These are phyloP conservation scores for Eremochloa ophiuroides DNA, from an alignment of 176 grass and related monocot genomes.

Conservation along the genomic window DNA sequence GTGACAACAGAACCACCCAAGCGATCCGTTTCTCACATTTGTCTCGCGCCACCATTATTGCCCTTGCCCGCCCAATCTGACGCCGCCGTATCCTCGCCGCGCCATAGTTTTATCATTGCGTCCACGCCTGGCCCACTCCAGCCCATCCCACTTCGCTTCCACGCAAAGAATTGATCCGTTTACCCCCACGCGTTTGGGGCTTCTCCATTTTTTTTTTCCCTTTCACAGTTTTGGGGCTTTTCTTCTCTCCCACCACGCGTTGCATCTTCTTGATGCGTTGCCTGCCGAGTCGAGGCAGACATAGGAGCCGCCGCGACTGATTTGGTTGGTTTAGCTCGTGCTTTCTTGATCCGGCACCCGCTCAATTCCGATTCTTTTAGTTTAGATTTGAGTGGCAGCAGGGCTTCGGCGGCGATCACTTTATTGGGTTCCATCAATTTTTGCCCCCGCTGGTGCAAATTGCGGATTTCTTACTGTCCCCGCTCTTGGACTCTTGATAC, in stretches of 20 bases:
- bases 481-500: background rate
- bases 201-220: no score
- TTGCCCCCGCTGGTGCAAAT: background rate
- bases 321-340: background rate
- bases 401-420: background rate
- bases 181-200: no score
- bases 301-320: background rate
- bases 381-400: constrained; percentile 14
- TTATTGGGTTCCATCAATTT: constrained; percentile 11
- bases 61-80: background rate
- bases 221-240: background rate
- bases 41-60: constrained; percentile 9
- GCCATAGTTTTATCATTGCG: constrained; percentile 18
- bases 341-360: constrained; percentile 14
- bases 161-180: constrained; percentile 21
- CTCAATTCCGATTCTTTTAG: constrained; percentile 16
- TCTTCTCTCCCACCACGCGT: background rate
- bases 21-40: background rate
- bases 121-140: constrained; percentile 19
- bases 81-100: background rate
- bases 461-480: constrained; percentile 12
- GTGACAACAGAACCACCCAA: background rate
- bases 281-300: background rate
- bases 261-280: background rate
- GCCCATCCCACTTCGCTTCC: constrained; percentile 14